These are phyloP conservation scores for Teratosphaeria gauchensis DNA, from an alignment of 2,329 filamentous ascomycete species.

Conservation along the genomic window DNA sequence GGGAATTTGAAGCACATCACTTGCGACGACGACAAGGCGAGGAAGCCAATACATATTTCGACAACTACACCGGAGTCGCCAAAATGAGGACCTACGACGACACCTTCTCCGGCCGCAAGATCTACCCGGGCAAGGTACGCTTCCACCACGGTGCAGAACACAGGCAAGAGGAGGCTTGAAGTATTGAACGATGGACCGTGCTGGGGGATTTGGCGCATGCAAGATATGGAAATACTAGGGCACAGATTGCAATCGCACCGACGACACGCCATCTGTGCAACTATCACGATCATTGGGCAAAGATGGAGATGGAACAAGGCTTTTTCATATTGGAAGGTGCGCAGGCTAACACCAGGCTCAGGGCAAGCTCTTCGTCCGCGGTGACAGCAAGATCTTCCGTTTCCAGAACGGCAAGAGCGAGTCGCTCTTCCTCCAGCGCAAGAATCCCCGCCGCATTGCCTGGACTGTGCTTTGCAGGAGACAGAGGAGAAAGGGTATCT, in stretches of 20 bases:
- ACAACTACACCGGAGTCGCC: conserved; percentile 27
- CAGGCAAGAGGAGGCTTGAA: not conserved
- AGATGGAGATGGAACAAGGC: not conserved
- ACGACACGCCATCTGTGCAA: not conserved
- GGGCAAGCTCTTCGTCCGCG: conserved; percentile 99
- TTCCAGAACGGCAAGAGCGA: conserved; percentile 99
- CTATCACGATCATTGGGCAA: not conserved
- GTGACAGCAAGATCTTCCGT: conserved; percentile 99
- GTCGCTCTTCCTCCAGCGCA: conserved; percentile 99
- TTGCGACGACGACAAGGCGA: conserved; percentile 4
- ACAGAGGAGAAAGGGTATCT: conserved; percentile 99
- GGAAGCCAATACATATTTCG: conserved; percentile 6
- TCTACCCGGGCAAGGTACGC: conserved; percentile 68
- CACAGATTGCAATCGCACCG: not conserved
- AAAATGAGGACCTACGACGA: conserved; percentile 72
- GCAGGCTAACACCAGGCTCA: conserved; percentile 32
- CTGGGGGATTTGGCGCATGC: not conserved
- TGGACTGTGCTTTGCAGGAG: conserved; percentile 98
- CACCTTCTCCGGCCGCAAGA: conserved; percentile 67
- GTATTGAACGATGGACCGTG: not conserved
- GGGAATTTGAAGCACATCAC: not conserved
- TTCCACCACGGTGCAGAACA: not conserved
- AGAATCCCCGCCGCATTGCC: conserved; percentile 99
- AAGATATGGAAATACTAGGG: not conserved
- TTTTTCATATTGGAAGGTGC: not conserved